Base-by-base conservation (phyloP, 208 protist genomes). In the Trypanosoma boissoni region DNA sequence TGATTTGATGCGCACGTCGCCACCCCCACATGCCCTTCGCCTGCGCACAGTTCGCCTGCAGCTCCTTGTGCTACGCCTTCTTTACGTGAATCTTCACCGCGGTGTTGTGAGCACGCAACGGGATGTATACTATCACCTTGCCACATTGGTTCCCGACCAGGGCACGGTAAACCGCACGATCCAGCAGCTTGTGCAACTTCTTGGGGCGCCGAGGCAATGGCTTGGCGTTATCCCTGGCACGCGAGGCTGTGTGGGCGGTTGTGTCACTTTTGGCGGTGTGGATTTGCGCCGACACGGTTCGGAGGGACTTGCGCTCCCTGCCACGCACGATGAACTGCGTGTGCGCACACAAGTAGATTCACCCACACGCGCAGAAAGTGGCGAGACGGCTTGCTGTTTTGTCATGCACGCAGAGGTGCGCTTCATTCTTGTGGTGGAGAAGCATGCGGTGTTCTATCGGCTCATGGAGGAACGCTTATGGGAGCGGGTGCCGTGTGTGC, bases 351-450 rank as follows among this genome's bases (percentile, higher is more conserved):
- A n/a, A 9, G 37, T 21, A 34, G 20, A 14, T 44, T 2, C 24
- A 45, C 0, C 4, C 34, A 14, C 8, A 10, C n/a, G 51, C 16
- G n/a, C 21, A 18, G 24, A 28, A 16, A 24, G 37, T 5, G 16
- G 37, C 26, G 24, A 34, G n/a, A n/a, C 10, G 20, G 10, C 4
- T 23, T n/a, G 7, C n/a, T n/a, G 67, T 21, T 86, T 86, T 54
- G 44, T 45, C 18, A 29, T 94, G 12, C 45, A 59, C 21, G 31
- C 65, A 2, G 32, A 83, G 24, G 80, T 75, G 44, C 80, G 83
- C 37, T 83, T 66, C 26, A 82, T 94, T 49, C 24, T 94, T 16
- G 82, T 94, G n/a, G 66, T 94, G 6, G 83, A 94, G 64, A 94
- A 94, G 58, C 79, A 94, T 61, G 81, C 88, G 0, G 74, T 92